Conservation (phyloP, 108 stramenopile species). For the Nitzschia palea region DNA sequence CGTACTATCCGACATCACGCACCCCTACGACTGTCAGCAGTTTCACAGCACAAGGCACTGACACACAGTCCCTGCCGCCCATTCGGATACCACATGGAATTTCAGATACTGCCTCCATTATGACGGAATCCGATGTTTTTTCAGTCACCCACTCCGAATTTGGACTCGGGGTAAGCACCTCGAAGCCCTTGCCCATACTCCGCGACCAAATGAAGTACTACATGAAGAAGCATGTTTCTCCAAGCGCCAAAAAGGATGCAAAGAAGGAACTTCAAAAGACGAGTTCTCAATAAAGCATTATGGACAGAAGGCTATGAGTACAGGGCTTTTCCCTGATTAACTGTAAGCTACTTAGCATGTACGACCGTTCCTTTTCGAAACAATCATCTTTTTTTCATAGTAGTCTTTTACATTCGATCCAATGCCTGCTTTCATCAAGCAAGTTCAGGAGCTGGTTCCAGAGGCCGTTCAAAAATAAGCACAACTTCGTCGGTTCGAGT, state of each 20-base stretch:
- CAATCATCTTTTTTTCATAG: no score
- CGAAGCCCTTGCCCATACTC: slow-evolving; percentile 6
- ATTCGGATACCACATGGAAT: slow-evolving; percentile 6
- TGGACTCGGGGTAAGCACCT: background rate
- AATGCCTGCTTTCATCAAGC: no score
- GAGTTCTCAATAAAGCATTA: background rate
- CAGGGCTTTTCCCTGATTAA: no score
- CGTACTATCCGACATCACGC: background rate
- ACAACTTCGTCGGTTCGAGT: slow-evolving; percentile 77
- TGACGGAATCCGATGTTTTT: slow-evolving; percentile 11
- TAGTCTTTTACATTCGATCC: no score
- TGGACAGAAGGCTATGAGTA: no score
- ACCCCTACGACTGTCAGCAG: slow-evolving; percentile 13
- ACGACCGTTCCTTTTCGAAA: no score
- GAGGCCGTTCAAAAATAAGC: slow-evolving; percentile 75
- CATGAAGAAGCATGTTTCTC: slow-evolving; percentile 34
- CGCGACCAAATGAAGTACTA: slow-evolving; percentile 36
- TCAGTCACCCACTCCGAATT: slow-evolving; percentile 10
- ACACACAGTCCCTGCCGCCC: slow-evolving; percentile 14
- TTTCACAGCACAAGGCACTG: slow-evolving; percentile 3
- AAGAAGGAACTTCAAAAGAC: background rate
- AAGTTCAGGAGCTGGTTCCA: slow-evolving; percentile 13
- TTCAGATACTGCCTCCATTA: slow-evolving; percentile 6
- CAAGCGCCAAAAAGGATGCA: background rate
- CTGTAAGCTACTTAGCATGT: no score